A percentile compares a stretch with the other conserved stretches of the same genome.
These are phyloP conservation scores for Colletotrichum lini DNA, from an alignment of 2,329 filamentous ascomycete genomes.

Conservation along the genomic window DNA sequence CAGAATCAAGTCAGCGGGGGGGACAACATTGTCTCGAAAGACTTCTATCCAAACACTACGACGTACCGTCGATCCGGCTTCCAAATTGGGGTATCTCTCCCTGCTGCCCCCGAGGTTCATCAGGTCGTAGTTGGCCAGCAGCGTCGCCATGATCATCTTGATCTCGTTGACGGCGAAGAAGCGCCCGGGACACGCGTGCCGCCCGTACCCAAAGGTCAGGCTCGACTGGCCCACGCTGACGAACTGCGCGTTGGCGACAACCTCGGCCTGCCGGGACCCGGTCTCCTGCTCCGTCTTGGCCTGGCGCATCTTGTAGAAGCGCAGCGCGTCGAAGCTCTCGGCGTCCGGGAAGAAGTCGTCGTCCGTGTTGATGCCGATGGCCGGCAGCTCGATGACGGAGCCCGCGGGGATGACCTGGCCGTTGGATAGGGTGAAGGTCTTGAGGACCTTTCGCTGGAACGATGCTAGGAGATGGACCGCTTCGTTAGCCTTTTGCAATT, in stretches of 20 bases:
- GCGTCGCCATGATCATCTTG: conserved; percentile 59
- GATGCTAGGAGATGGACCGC: conserved; percentile 49
- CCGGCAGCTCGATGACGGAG: conserved; percentile 59
- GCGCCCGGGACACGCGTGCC: conserved; percentile 59
- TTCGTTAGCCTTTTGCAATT: too few species aligned
- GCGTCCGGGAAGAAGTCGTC: conserved; percentile 52
- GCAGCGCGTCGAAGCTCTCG: conserved; percentile 43
- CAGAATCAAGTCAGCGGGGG: background rate
- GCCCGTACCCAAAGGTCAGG: conserved; percentile 56
- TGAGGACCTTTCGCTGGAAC: conserved; percentile 65
- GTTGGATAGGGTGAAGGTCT: conserved; percentile 66
- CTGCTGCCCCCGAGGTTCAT: conserved; percentile 48
- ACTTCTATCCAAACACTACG: too few species aligned
- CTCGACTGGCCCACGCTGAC: conserved; percentile 55
- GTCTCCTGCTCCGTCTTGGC: conserved; percentile 23
- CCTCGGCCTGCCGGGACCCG: conserved; percentile 27
- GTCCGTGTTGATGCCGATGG: conserved; percentile 55
- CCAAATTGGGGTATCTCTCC: conserved; percentile 29
- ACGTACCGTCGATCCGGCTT: conserved; percentile 31
- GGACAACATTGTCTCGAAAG: too few species aligned
- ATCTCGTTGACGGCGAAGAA: conserved; percentile 63
- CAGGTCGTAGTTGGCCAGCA: conserved; percentile 59
- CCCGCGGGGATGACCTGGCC: conserved; percentile 64
- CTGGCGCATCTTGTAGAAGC: conserved; percentile 35
- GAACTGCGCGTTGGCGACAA: conserved; percentile 51